A percentile compares a stretch with the other conserved stretches of the same genome.
Evolutionary conservation across 1,139 yeast species (phyloP).

Genomic region (Saccharomycopsis phalli): DNA sequence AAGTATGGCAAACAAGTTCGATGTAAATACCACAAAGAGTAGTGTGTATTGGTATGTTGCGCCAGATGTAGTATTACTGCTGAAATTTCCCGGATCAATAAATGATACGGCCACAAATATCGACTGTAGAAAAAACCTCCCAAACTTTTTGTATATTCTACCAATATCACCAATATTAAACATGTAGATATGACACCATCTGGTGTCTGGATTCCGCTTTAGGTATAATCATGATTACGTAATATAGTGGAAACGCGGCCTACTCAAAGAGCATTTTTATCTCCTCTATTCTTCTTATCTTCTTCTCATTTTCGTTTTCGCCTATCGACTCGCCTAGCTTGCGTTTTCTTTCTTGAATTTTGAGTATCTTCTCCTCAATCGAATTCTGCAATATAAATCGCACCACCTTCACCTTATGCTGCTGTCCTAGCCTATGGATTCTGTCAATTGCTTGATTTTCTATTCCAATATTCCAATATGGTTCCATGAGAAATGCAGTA

Average conservation of each 20-base stretch:
- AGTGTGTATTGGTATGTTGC: conserved; percentile 79
- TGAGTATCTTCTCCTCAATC: conserved; percentile 86
- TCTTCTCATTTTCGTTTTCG: conserved; percentile 66
- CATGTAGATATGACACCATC: background rate
- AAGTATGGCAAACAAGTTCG: conserved; percentile 81
- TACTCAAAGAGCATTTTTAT: conserved; percentile 63
- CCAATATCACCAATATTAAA: background rate
- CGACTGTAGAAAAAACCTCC: conserved; percentile 16
- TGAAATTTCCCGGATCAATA: conserved; percentile 96
- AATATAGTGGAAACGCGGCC: background rate
- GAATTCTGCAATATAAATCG: conserved; percentile 77
- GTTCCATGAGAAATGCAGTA: conserved; percentile 88
- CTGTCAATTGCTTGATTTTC: conserved; percentile 96
- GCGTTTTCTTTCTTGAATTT: conserved; percentile 78
- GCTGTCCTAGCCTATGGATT: conserved; percentile 86
- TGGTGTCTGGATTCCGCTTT: no score
- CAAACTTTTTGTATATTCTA: conserved; percentile 1
- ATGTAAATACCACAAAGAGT: conserved; percentile 67
- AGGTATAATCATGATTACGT: no score
- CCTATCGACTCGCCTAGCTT: conserved; percentile 82
- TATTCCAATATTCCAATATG: conserved; percentile 96
- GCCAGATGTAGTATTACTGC: conserved; percentile 92
- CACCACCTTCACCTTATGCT: conserved; percentile 58
- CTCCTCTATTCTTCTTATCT: conserved; percentile 71
- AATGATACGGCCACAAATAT: conserved; percentile 59